These are phyloP conservation scores for Plenodomus biglobosus DNA, from an alignment of 2,329 filamentous ascomycete genomes.

Conservation along the genomic window DNA sequence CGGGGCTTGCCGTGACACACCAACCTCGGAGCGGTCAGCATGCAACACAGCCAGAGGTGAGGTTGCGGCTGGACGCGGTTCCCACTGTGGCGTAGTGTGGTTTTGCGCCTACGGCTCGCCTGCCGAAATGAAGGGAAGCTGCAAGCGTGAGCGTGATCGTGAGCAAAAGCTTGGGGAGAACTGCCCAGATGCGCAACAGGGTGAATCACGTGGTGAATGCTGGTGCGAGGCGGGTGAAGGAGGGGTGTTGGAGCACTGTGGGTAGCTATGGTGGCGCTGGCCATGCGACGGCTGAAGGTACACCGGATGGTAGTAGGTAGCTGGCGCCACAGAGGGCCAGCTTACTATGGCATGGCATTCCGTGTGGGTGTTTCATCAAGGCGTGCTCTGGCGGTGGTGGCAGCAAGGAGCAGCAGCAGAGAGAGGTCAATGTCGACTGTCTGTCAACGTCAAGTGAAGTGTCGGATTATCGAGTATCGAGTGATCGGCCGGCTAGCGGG, in stretches of 20 bases:
- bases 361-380: background rate
- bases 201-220: background rate
- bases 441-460: background rate
- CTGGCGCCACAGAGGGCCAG: too few species aligned
- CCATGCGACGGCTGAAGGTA: background rate
- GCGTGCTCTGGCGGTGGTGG: too few species aligned
- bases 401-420: too few species aligned
- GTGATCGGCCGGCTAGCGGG: constrained; percentile 39
- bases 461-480: background rate
- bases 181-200: background rate
- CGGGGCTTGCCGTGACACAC: constrained; percentile 19
- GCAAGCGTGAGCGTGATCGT: background rate
- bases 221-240: too few species aligned
- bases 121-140: constrained; percentile 16
- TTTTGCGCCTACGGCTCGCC: constrained; percentile 16
- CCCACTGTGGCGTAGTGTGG: background rate
- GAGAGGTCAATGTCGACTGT: too few species aligned
- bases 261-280: constrained; percentile 1
- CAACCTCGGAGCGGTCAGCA: constrained; percentile 17
- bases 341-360: background rate
- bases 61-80: constrained; percentile 7
- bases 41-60: constrained; percentile 4
- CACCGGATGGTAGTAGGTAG: too few species aligned
- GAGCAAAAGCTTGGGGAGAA: too few species aligned
- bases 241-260: too few species aligned